Evolutionary conservation across 805 yeast species (phyloP), one percentile per base, ranked within the genome.

Genomic region (Kuraishia ogatae): DNA sequence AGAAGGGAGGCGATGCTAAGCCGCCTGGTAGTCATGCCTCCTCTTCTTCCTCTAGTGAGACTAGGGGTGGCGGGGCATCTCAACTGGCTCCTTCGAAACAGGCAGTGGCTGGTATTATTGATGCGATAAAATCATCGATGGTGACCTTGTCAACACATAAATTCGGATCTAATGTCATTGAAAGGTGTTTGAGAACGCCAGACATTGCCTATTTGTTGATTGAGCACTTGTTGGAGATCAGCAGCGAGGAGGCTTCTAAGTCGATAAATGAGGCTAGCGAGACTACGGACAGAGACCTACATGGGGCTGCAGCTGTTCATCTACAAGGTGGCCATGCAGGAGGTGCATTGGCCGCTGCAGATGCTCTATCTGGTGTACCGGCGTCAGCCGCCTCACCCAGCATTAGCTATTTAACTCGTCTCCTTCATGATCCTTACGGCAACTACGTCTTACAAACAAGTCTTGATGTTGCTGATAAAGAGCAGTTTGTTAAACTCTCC

Each of bases 121-220:
- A 22, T 13, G 39, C 50, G 21, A 54, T 59, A 46, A 54, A 53
- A n/a, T n/a, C 46, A 3, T 43, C 48, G 19, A 55, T 59, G 35
- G 51, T 57, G 51, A 69, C 73, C 49, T 68, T 81, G 58, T 78
- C 82, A n/a, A 75, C 80, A 56, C 85, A 81, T 66, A 81, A 81
- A 64, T 81, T 81, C 64, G 85, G 85, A 2, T 78, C 83, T 17
- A 81, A 81, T 60, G 85, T 81, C 39, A 77, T 81, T 63, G 85
- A 81, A 62, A 81, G 80, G 64, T 75, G 80, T 7, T 67, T 81
- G 60, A 69, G 84, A 57, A 77, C 77, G 53, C 71, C 69, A 55
- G 71, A 72, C 28, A 68, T 81, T 60, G 71, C 82, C 23, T 75
- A 76, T 52, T 59, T 67, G n/a, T 70, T 80, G 59, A 71, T 80